These are phyloP conservation scores for Metschnikowia lachancei DNA, from an alignment of 805 yeast genomes.

Conservation along the genomic window DNA sequence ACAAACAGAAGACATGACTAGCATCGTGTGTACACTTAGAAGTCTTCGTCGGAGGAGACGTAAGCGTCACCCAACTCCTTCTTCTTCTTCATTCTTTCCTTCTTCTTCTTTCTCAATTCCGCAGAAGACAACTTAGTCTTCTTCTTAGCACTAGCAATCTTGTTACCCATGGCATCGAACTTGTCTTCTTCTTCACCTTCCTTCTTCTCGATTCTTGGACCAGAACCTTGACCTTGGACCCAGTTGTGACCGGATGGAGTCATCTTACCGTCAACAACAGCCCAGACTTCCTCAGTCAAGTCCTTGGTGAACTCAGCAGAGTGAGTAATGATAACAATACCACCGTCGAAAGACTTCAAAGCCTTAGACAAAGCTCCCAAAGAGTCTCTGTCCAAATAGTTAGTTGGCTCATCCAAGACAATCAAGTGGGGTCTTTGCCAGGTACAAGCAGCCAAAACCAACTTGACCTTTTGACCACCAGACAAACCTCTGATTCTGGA, in stretches of 20 bases:
- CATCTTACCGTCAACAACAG: slow-evolving; percentile 96
- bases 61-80: slow-evolving; percentile 99
- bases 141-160: slow-evolving; percentile 94
- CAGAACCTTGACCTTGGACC: slow-evolving; percentile 99
- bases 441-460: slow-evolving; percentile 99
- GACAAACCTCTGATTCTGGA: slow-evolving; percentile 99
- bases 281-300: slow-evolving; percentile 99
- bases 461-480: slow-evolving; percentile 99
- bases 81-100: slow-evolving; percentile 99
- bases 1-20: slow-evolving; percentile 11
- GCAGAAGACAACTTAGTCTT: slow-evolving; percentile 97
- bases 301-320: slow-evolving; percentile 99
- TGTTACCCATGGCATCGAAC: slow-evolving; percentile 99
- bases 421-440: slow-evolving; percentile 99
- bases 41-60: slow-evolving; percentile 87
- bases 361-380: slow-evolving; percentile 99
- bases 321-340: slow-evolving; percentile 99
- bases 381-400: slow-evolving; percentile 98
- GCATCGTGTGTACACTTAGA: slow-evolving; percentile 24
- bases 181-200: slow-evolving; percentile 89
- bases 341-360: slow-evolving; percentile 98
- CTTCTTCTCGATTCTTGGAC: slow-evolving; percentile 98
- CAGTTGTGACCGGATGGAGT: slow-evolving; percentile 99
- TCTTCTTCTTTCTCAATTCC: slow-evolving; percentile 99
- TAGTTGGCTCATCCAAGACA: slow-evolving; percentile 99